These are phyloP conservation scores for Salix exigua DNA, from an alignment of 345 rosid genomes.

Conservation along the genomic window DNA sequence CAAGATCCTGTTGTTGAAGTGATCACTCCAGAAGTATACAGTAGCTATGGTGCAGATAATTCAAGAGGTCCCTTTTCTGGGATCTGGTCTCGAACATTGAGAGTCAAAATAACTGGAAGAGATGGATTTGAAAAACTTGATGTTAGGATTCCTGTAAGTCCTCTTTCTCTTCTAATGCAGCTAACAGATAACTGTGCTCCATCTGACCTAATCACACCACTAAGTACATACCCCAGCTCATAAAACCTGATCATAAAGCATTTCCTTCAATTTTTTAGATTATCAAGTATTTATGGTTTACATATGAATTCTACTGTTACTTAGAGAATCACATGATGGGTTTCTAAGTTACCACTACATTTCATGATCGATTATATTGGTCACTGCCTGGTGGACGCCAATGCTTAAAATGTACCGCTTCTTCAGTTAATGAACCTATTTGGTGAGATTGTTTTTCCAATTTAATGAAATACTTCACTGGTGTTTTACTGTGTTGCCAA, in stretches of 20 bases:
- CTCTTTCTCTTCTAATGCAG: constrained; percentile 4
- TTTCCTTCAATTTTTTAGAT: background rate
- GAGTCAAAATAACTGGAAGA: constrained; percentile 76
- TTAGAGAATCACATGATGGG: too few relatives aligned
- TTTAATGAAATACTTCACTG: too few relatives aligned
- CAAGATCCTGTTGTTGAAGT: constrained; percentile 78
- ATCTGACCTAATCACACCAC: background rate
- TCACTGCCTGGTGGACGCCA: too few relatives aligned
- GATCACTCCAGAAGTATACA: constrained; percentile 65
- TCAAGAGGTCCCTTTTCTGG: constrained; percentile 64
- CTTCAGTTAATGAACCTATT: background rate
- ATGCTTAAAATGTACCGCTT: too few relatives aligned
- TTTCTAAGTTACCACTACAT: too few relatives aligned
- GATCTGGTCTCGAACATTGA: constrained; percentile 78
- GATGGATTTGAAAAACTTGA: constrained; percentile 86
- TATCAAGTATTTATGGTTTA: background rate
- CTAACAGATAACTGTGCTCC: background rate
- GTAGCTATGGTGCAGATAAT: constrained; percentile 49
- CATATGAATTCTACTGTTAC: too few relatives aligned
- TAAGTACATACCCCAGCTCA: background rate
- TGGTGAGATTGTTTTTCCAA: background rate
- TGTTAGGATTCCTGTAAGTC: constrained; percentile 79
- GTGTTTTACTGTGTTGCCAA: too few relatives aligned
- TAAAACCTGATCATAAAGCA: background rate
- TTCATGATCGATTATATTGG: too few relatives aligned